These are phyloP conservation scores for Hysterangium stoloniferum DNA, from an alignment of 768 basidiomycete genomes.

Conservation along the genomic window DNA sequence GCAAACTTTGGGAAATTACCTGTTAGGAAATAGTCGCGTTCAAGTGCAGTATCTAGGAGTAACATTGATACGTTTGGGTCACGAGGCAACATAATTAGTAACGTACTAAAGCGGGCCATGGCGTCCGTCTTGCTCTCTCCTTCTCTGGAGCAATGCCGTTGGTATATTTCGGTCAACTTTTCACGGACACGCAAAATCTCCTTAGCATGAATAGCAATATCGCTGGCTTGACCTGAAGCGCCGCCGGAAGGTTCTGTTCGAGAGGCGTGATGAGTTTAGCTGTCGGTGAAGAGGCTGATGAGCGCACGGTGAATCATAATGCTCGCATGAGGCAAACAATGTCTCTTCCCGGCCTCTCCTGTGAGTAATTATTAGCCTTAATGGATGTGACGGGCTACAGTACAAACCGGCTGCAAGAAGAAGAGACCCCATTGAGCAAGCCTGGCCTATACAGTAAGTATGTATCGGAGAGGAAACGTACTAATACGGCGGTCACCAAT, in stretches of 20 bases:
- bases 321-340: constrained; percentile 86
- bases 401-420: constrained; percentile 71
- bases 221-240: constrained; percentile 89
- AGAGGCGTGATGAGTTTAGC: too few relatives aligned
- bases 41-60: constrained; percentile 70
- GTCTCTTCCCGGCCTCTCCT: constrained; percentile 84
- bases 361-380: constrained; percentile 13
- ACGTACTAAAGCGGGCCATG: constrained; percentile 70
- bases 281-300: not conserved
- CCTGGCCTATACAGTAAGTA: constrained; percentile 93
- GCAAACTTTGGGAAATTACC: constrained; percentile 7
- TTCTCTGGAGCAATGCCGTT: constrained; percentile 66
- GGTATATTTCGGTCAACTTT: constrained; percentile 81
- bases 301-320: constrained; percentile 96
- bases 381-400: constrained; percentile 11
- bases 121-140: constrained; percentile 60
- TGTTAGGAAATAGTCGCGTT: constrained; percentile 96
- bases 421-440: constrained; percentile 93
- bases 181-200: constrained; percentile 89
- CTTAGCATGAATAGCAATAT: constrained; percentile 96
- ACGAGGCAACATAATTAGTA: constrained; percentile 10
- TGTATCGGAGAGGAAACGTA: constrained; percentile 94
- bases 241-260: constrained; percentile 88
- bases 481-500: constrained; percentile 27
- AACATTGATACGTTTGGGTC: constrained; percentile 15